A percentile compares a stretch with the other conserved stretches of the same genome.
These are phyloP conservation scores for Chloranthus sessilifolius DNA, from an alignment of 164 flowering plant species.

Conservation along the genomic window DNA sequence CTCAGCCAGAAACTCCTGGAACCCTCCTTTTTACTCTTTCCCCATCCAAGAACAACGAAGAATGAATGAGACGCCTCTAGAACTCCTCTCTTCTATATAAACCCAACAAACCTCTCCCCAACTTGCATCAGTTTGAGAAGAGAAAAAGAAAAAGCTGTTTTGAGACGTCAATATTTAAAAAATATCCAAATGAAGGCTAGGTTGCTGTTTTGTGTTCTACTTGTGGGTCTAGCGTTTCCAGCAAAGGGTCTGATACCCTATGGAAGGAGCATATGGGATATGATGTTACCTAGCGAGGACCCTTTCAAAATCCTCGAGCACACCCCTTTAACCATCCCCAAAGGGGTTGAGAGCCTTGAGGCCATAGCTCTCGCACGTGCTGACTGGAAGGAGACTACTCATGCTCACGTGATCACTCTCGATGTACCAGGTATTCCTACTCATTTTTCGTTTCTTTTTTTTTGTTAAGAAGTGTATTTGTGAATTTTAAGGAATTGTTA, in stretches of 20 bases:
- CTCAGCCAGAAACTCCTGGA: too few relatives aligned
- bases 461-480: neutral
- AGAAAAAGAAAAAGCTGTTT: too few relatives aligned
- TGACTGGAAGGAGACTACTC: constrained; percentile 46
- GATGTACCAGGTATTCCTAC: constrained; percentile 28
- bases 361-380: constrained; percentile 32
- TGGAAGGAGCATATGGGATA: constrained; percentile 22
- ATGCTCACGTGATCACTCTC: constrained; percentile 28
- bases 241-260: constrained; percentile 28
- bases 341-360: constrained; percentile 12
- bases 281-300: constrained; percentile 32
- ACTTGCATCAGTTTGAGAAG: too few relatives aligned
- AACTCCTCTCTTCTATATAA: too few relatives aligned
- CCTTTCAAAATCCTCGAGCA: constrained; percentile 44
- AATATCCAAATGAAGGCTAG: neutral
- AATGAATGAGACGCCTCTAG: too few relatives aligned
- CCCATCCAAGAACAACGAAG: too few relatives aligned
- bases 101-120: too few relatives aligned
- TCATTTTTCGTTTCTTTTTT: neutral
- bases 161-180: too few relatives aligned
- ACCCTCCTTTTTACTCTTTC: too few relatives aligned
- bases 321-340: constrained; percentile 28
- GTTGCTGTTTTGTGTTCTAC: neutral
- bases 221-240: neutral
- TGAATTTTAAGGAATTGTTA: too few relatives aligned